Base-by-base conservation (phyloP, 257 asterid species). In the Striga asiatica region DNA sequence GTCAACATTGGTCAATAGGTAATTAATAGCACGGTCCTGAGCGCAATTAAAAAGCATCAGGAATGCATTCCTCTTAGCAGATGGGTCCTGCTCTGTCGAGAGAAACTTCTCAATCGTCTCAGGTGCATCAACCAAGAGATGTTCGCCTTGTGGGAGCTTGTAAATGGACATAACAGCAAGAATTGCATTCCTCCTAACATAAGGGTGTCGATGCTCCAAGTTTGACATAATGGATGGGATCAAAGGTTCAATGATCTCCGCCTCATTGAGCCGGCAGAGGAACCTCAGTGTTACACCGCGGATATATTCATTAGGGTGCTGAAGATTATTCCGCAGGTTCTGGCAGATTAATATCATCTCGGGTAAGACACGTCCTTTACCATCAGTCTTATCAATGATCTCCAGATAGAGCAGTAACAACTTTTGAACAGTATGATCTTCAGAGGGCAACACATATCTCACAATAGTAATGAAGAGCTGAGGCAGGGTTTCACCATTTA, bases 291-390 rank as follows among this genome's bases (percentile, higher is more conserved):
- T 88, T 28, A 82, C 86, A 43, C 97, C 95, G 22, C 97, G 94
- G 57, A 88, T 77, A 59, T 88, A 88, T 69, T 88, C 97, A 63
- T 88, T 88, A n/a, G 97, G 85, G 43, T 84, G 95, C 73, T 78
- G 88, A 64, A 88, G 88, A 74, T 88, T 82, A 65, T 88, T 88
- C 72, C 87, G 77, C 56, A 88, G 78, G 58, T 82, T 82, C 81
- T 88, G 97, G 58, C 97, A 88, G 54, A 85, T 88, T 67, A 88
- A 76, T 60, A 88, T 85, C 95, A 88, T 88, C 75, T 88, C 97
- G 14, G 97, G 97, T 22, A 82, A 68, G 22, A 80, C 83, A 1
- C 80, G 74, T 3, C 97, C 97, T 76, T 82, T 81, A 14, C 74
- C 81, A 64, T 88, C 97, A 6, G 95, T 88, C 72, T 88, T 88